phyloP scores from a whole-genome alignment of 352 stramenopile genomes.

The Phytopythium montanum region DNA sequence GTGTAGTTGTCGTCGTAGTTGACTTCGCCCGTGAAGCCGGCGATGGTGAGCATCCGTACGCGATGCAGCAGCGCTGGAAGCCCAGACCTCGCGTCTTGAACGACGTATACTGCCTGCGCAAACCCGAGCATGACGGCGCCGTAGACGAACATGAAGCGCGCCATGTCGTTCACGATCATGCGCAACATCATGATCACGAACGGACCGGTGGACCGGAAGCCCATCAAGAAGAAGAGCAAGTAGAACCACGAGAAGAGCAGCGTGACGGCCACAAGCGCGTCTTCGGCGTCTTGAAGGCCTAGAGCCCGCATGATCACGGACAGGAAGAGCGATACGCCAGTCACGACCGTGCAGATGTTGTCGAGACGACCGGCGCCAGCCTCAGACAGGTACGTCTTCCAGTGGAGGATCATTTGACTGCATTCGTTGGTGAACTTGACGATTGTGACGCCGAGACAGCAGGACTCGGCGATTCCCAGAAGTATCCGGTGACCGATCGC shows the following conservation, averaged over 20 bases:
- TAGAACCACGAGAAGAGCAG: slow-evolving; percentile 63
- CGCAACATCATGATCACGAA: slow-evolving; percentile 68
- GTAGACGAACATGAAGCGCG: slow-evolving; percentile 57
- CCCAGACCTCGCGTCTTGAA: slow-evolving; percentile 39
- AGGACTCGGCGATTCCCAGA: slow-evolving; percentile 28
- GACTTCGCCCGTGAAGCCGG: slow-evolving; percentile 53
- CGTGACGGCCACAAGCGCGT: slow-evolving; percentile 36
- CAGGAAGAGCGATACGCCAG: slow-evolving; percentile 30
- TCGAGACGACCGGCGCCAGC: slow-evolving; percentile 40
- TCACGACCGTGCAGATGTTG: slow-evolving; percentile 49
- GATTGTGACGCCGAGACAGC: slow-evolving; percentile 21
- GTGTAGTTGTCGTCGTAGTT: slow-evolving; percentile 62
- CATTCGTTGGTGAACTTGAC: slow-evolving; percentile 53
- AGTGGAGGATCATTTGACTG: slow-evolving; percentile 44
- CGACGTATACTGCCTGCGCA: slow-evolving; percentile 48
- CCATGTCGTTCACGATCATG: slow-evolving; percentile 60
- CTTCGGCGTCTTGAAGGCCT: slow-evolving; percentile 24
- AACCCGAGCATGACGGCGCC: slow-evolving; percentile 51
- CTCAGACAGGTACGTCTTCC: slow-evolving; percentile 36
- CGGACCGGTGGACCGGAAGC: slow-evolving; percentile 54
- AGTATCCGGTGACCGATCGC: slow-evolving; percentile 12
- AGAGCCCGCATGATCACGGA: slow-evolving; percentile 21
- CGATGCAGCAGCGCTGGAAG: slow-evolving; percentile 25
- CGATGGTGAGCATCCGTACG: slow-evolving; percentile 47
- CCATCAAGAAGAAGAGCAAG: slow-evolving; percentile 63